These are phyloP conservation scores for Ulmus americana DNA, from an alignment of 331 rosid species.

Conservation along the genomic window DNA sequence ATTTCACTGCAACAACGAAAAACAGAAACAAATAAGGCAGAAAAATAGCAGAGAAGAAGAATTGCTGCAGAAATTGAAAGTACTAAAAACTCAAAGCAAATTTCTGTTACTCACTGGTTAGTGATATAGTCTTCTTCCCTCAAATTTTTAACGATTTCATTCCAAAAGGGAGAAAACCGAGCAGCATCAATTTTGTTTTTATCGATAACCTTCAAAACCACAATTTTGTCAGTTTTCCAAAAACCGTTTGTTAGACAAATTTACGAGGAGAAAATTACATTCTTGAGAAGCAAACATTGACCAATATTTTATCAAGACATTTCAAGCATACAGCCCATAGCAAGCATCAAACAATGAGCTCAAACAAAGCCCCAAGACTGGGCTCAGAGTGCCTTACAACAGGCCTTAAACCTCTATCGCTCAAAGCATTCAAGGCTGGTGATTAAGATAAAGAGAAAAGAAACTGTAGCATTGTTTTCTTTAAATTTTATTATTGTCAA, in stretches of 20 bases:
- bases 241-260: background rate
- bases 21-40: background rate
- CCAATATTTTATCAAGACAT: no score
- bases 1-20: conserved; percentile 47
- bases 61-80: background rate
- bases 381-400: no score
- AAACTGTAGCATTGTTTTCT: no score
- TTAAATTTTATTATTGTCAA: no score
- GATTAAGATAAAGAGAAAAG: no score
- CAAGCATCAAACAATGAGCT: no score
- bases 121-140: conserved; percentile 93
- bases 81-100: background rate
- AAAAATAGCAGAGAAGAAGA: background rate
- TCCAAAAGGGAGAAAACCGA: conserved; percentile 88
- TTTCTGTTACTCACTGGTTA: conserved; percentile 56
- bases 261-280: no score
- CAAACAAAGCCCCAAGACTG: no score
- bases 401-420: no score
- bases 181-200: conserved; percentile 68
- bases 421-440: no score
- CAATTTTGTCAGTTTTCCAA: conserved; percentile 5
- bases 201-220: conserved; percentile 48
- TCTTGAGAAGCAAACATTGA: no score
- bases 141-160: conserved; percentile 69
- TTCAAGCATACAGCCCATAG: no score